Conservation (phyloP, 805 yeast genomes). For the Maudiozyma pseudohumilis region DNA sequence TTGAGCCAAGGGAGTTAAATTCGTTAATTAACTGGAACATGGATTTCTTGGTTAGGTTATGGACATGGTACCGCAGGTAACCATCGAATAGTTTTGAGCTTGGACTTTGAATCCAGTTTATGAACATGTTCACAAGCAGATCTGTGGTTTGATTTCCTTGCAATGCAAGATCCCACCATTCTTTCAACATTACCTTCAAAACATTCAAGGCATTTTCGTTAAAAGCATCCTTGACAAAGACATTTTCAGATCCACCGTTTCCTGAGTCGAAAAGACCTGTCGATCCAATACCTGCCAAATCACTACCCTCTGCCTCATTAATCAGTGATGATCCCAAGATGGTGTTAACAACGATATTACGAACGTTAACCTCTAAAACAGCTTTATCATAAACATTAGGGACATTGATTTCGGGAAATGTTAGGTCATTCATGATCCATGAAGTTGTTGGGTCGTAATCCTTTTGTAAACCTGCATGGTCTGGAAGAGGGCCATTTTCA, state of each 20-base stretch:
- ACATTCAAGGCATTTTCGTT: slow-evolving; percentile 63
- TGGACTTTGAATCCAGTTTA: slow-evolving; percentile 77
- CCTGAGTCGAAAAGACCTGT: slow-evolving; percentile 10
- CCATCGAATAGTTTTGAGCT: slow-evolving; percentile 68
- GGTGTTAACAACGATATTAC: slow-evolving; percentile 77
- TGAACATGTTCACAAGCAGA: slow-evolving; percentile 67
- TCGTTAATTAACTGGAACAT: slow-evolving; percentile 69
- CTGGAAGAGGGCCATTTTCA: slow-evolving; percentile 56
- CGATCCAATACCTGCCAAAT: slow-evolving; percentile 43
- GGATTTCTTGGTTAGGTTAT: slow-evolving; percentile 75
- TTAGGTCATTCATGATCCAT: slow-evolving; percentile 41
- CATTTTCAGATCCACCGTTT: slow-evolving; percentile 9
- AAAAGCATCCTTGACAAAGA: slow-evolving; percentile 73
- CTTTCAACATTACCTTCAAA: slow-evolving; percentile 64
- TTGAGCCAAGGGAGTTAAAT: slow-evolving; percentile 69
- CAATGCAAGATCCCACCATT: slow-evolving; percentile 91
- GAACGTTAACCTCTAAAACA: slow-evolving; percentile 65
- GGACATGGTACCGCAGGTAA: slow-evolving; percentile 74
- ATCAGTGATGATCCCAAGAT: slow-evolving; percentile 73
- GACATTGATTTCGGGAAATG: slow-evolving; percentile 61
- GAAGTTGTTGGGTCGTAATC: slow-evolving; percentile 40
- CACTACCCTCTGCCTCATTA: slow-evolving; percentile 83
- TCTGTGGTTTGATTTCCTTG: slow-evolving; percentile 64
- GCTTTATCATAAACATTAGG: slow-evolving; percentile 76
- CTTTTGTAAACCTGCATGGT: slow-evolving; percentile 71